Conservation (phyloP, 805 yeast species). For the Metschnikowia arizonensis region DNA sequence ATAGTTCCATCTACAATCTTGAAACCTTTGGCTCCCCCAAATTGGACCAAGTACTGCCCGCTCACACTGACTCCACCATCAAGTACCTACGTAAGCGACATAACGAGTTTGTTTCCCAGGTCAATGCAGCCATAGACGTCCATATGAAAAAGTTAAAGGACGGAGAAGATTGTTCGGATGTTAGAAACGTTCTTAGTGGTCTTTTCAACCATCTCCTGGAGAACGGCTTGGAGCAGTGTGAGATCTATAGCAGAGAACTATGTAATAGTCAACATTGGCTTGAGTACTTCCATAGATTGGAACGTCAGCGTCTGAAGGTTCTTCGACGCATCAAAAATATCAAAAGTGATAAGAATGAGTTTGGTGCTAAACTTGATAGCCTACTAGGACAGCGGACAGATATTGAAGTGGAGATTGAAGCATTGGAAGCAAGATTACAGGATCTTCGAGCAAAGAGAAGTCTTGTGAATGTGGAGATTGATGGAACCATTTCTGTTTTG, state of each 20-base stretch:
- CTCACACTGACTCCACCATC: conserved; percentile 2
- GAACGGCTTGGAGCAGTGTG: conserved; percentile 42
- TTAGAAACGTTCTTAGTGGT: conserved; percentile 2
- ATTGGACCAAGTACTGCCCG: not conserved
- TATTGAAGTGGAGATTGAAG: conserved; percentile 36
- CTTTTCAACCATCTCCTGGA: conserved; percentile 31
- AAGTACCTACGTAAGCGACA: conserved; percentile 5
- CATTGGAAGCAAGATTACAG: conserved; percentile 33
- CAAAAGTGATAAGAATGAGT: conserved; percentile 36
- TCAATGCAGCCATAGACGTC: conserved; percentile 4
- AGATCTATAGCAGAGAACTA: conserved; percentile 41
- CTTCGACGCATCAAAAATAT: conserved; percentile 35
- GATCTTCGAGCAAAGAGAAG: conserved; percentile 32
- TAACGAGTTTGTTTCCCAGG: conserved; percentile 5
- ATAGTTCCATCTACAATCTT: not conserved
- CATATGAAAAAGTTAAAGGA: conserved; percentile 8
- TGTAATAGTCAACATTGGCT: conserved; percentile 24
- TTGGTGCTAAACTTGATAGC: conserved; percentile 39
- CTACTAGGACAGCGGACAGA: conserved; percentile 31
- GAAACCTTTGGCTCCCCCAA: not conserved
- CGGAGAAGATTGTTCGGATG: conserved; percentile 13
- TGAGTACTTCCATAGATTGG: conserved; percentile 38
- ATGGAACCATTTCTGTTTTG: conserved; percentile 45
- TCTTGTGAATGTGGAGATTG: conserved; percentile 36
- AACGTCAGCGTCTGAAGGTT: conserved; percentile 31